Evolutionary conservation across 1,139 yeast species (phyloP), one percentile per base, ranked within the genome.

Genomic region (Geotrichum reessii): DNA sequence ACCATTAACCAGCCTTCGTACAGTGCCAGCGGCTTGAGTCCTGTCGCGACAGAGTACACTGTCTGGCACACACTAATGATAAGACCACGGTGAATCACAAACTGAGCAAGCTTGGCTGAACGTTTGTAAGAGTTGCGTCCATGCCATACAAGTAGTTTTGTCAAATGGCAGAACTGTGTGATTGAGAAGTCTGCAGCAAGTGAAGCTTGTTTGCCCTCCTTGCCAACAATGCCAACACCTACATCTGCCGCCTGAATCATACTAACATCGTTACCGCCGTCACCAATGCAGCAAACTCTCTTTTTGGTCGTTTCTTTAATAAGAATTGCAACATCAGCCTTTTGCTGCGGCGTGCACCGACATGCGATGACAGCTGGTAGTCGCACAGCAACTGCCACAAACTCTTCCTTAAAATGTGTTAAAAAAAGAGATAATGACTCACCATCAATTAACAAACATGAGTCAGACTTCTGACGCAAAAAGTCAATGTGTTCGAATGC

Each of bases 201-300:
- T 0, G 97, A 90, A 0, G 99, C 99, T 71, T 95, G 99, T 65
- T 86, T 86, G 33, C 99, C 99, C 73, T 95, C 99, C 71, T 95
- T 95, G 47, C 99, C 99, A 27, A 93, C 99, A 65, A 95, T 93
- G 58, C 99, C 99, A 48, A 95, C 96, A 59, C 99, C 99, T 11
- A 95, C 97, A 75, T 95, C 97, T 0, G 99, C 99, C 66, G 95
- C 88, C 73, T 93, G 99, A 66, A 95, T 95, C 99, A 95, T 95
- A 67, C 96, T 88, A 47, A 95, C 99, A 73, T 95, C 99, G 69
- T 95, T 95, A 66, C 99, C 99, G 65, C 99, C 99, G 73, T 95
- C 99, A 57, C 99, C 99, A 66, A 95, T 95, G 71, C 99, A 93
- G 66, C 98, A 92, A 2, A 92, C 97, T 57, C 99, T 77, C 69